A percentile compares a stretch with the other conserved stretches of the same genome.
Evolutionary conservation across 106 monocot species (phyloP).

Genomic region (Chionographis japonica): DNA sequence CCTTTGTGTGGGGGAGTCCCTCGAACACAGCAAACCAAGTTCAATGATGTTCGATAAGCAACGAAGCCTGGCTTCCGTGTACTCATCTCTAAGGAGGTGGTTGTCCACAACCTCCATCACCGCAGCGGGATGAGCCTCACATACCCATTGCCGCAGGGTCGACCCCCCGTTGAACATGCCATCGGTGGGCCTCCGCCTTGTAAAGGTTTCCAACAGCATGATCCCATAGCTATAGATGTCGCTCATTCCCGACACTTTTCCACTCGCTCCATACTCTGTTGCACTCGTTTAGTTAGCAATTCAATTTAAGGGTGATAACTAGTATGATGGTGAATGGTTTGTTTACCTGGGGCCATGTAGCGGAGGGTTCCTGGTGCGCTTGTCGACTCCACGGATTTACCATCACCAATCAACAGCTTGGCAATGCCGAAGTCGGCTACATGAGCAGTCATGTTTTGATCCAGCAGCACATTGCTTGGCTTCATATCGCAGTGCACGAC

Average conservation of each 20-base stretch:
- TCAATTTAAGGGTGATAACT: background rate
- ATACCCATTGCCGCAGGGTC: conserved; percentile 14
- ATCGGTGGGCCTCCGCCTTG: conserved; percentile 12
- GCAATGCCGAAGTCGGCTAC: conserved; percentile 13
- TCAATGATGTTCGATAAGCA: too few species aligned
- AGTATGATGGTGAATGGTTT: background rate
- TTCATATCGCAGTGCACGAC: conserved; percentile 25
- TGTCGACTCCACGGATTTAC: background rate
- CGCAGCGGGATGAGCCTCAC: conserved; percentile 1
- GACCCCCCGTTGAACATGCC: conserved; percentile 4
- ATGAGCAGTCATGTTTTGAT: conserved; percentile 14
- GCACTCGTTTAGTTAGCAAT: background rate
- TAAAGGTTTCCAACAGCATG: conserved; percentile 8
- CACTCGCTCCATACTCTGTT: conserved; percentile 8
- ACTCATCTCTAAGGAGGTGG: background rate
- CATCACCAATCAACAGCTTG: background rate
- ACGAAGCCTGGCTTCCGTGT: too few species aligned
- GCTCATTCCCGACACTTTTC: conserved; percentile 6
- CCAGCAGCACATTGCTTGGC: conserved; percentile 15
- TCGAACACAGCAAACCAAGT: too few species aligned
- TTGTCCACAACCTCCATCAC: conserved; percentile 1
- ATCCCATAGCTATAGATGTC: conserved; percentile 25
- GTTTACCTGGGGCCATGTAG: conserved; percentile 23
- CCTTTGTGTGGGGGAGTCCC: too few species aligned
- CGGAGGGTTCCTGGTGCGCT: conserved; percentile 8